Evolutionary conservation across 176 grass and related monocot species (phyloP), one percentile per base, ranked within the genome.

Genomic region (Phyllostachys edulis): DNA sequence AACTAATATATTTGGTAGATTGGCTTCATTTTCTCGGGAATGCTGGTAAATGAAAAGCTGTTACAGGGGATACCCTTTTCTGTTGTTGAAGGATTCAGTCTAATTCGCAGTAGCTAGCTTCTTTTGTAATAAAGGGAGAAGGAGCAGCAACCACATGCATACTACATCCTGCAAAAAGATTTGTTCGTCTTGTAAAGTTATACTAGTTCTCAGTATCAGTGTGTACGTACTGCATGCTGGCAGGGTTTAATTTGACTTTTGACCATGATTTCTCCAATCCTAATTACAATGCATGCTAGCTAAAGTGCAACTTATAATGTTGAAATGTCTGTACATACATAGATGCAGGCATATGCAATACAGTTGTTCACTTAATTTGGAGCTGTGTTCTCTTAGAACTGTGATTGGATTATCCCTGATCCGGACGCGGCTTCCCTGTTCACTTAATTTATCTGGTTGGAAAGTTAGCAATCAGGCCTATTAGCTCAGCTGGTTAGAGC

Each of bases 401-500:
- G 10, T 26, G 11, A 27, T 26, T 13, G 9, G n/a, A 61, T 61
- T 61, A 61, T 29, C 29, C 32, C 32, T 2, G 32, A 34, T 34
- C 32, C 2, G 32, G 32, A 34, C 32, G 32, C 2, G 32, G 32
- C 32, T 34, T 34, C 32, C 32, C 2, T 34, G 32, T 34, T 34
- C 2, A 34, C 1, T 2, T 34, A 34, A 34, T 34, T 2, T 0
- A 0, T 34, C 32, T 34, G 2, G 2, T 2, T 34, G 1, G 32
- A 34, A 34, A 34, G 2, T 2, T 34, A 34, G 32, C 32, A 34
- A 34, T 34, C 32, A 34, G 88, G 89, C 90, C 85, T 88, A 90
- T 94, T 97, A 89, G 90, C 94, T 97, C 83, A 97, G 92, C 57
- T 94, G 92, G 94, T 94, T 97, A 97, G 92, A 94, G 88, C 90